Base-by-base conservation (phyloP, 1,139 yeast genomes). In the Pichia sp. region DNA sequence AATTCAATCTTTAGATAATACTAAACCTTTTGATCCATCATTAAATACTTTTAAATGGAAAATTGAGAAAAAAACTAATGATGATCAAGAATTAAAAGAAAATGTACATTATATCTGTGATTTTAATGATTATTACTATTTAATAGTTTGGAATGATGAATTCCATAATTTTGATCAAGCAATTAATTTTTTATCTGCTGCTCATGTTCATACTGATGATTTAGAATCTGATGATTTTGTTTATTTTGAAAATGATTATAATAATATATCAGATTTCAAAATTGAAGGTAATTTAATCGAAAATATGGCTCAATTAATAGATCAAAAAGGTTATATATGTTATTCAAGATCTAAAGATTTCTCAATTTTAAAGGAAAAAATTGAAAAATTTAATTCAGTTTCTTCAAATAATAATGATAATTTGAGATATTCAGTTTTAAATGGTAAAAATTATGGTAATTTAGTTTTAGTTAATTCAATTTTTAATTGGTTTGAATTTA, bases 81-180 rank as follows among this genome's bases (percentile, higher is more conserved):
- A 24, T 21, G 9, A 14, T 26, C 14, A 14, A 26, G 37, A 21
- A 14, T 10, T 5, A 7, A 2, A 24, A 6, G 25, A 32, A 2
- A 15, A 36, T 30, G 46, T 37, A 26, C 48, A 48, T 26, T 44
- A 45, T 2, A 20, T 28, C 2, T 45, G 42, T 15, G 55, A 55
- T 42, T 17, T 32, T 20, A 38, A 52, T 1, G 47, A 46, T 8
- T 43, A 40, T 12, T 52, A 42, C 34, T 62, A 65, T 36, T 65
- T 79, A 26, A 58, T 79, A 19, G 62, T 82, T 18, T 83, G 88
- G 82, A 83, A 83, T 56, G 93, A 83, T 53, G 91, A 83, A 53
- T 68, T 66, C 48, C 91, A 83, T 54, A 72, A 76, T 52, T 71
- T 71, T 49, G 65, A 69, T 2, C 65, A 67, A 35, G 79, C 80